Conservation (phyloP, 495 filamentous ascomycete species). For the Aspergillus haitiensis region DNA sequence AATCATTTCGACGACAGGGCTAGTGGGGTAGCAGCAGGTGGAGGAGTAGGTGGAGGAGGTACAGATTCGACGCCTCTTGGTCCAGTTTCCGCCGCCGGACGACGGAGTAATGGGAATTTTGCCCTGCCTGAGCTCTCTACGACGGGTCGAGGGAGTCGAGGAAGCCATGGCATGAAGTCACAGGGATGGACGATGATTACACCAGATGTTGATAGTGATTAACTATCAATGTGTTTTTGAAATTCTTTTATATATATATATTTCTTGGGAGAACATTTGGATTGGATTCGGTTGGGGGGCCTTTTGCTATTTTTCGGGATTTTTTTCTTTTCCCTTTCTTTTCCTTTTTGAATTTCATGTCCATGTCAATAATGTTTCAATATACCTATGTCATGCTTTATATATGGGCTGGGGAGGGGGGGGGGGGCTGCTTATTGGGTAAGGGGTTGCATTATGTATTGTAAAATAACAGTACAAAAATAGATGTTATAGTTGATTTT, state of each 20-base stretch:
- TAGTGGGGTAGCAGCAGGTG: not conserved
- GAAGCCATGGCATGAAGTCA: slow-evolving; percentile 4
- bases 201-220: slow-evolving; percentile 6
- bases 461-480: not conserved
- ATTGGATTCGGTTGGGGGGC: not conserved
- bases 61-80: not conserved
- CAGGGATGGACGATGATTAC: slow-evolving; percentile 6
- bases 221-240: too few species aligned
- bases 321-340: not conserved
- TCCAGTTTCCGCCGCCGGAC: not conserved
- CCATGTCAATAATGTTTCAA: not conserved
- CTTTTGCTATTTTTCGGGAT: not conserved
- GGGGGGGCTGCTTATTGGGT: too few species aligned
- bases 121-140: not conserved
- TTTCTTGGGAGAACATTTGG: not conserved
- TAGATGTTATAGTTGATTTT: not conserved
- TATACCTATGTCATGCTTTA: not conserved
- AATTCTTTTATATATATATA: too few species aligned
- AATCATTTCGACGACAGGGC: not conserved
- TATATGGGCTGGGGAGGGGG: too few species aligned
- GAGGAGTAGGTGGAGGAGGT: too few species aligned
- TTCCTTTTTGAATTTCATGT: not conserved
- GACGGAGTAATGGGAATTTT: not conserved
- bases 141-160: not conserved
- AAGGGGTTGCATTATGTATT: not conserved